Evolutionary conservation across 129 eudicot species (phyloP), one percentile per base, ranked within the genome.

Genomic region (Artemisia annua): DNA sequence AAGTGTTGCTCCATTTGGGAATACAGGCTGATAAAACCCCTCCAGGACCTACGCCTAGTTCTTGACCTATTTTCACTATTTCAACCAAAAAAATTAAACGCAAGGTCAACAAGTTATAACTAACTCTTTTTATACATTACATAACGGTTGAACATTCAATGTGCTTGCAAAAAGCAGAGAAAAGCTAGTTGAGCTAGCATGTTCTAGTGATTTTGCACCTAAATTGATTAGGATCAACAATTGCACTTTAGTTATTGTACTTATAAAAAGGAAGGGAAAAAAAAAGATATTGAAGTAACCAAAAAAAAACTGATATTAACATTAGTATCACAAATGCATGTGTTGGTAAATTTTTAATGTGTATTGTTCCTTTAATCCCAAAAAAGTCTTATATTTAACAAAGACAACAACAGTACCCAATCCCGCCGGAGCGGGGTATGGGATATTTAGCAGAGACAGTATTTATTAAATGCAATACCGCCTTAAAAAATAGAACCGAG

Each of bases 21-120:
- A 74, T 49, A 82, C 80, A 39, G 88, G 85, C 72, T 70, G 75
- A 69, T 85, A 88, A 52, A 88, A 85, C 0, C 91, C 87, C 17
- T n/a, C 87, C 96, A 2, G 77, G 85, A 17, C 87, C 85, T 22
- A 78, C 43, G 30, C 91, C 95, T 39, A 83, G 68, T 49, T 75
- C 74, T 70, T 79, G 74, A 68, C 95, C 85, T 66, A 17, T 72
- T 32, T 66, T 77, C 39, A 84, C 79, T 3, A 78, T 73, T 48
- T 57, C 58, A 70, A 81, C 87, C 92, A 81, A 72, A 26, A 8
- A 32, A 69, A 61, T 22, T 10, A 63, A 8, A 26, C 35, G 51
- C 12, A 6, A 58, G 32, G 39, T 58, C 12, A 7, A 10, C 12
- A 58, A 32, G 7, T 4, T 20, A 16, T 20, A 22, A 22, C n/a